Base-by-base conservation (phyloP, 306 rosid species). In the Begonia loranthoides region DNA sequence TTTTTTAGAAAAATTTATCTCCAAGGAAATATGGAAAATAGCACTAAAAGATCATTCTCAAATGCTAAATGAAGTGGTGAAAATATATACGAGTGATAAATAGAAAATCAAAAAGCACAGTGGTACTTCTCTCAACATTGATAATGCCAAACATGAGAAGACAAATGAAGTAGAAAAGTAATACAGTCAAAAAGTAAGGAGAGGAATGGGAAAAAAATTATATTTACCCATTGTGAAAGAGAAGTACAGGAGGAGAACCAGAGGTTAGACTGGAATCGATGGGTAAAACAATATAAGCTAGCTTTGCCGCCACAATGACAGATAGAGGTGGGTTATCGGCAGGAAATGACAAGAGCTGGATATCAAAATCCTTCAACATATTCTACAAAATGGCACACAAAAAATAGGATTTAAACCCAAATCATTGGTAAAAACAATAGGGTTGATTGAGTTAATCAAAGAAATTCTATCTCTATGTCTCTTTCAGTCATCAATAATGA, bases 291-390 rank as follows among this genome's bases (percentile, higher is more conserved):
- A 82, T 12, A 2, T 78, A 80, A 44, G 86, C 78, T 45, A 90
- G 56, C 66, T 74, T 90, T 13, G 85, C 75, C 8, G 95, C 92
- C 41, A 74, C 79, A 36, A 90, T 71, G 15, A 80, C 79, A 15
- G 94, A 55, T 16, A 85, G 63, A 10, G 97, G 95, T 13, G 95
- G 92, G 46, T 55, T 38, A 22, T 80, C 65, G 4, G 83, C 77
- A 48, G 87, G 39, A 60, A 85, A 90, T 0, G 84, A 59, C 12
- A 86, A 54, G 39, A 52, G 60, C 62, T 70, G 52, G 51, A 80
- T 61, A 55, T 78, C 83, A 93, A 85, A 84, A 13, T 24, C 17
- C 52, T 43, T 16, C 9, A 43, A n/a, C 47, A 28, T 28, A 28
- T 28, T 28, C 36, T 28, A 28, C 36, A 28, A 28, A 28, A 28